Evolutionary conservation across 768 basidiomycete genomes (phyloP), one percentile per base, ranked within the genome.

Genomic region (Astraeus odoratus): DNA sequence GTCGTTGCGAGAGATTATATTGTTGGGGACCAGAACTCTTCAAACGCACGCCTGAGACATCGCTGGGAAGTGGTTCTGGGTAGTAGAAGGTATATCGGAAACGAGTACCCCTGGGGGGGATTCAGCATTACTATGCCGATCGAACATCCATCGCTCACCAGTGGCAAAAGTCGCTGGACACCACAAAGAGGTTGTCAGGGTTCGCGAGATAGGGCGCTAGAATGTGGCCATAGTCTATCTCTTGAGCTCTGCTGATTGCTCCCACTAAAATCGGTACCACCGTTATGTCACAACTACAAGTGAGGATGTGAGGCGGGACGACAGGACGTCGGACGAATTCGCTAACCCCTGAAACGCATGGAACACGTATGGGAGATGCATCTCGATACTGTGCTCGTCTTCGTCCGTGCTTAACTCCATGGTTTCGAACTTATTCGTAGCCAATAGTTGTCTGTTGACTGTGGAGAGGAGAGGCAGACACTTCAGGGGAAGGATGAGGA

Each of bases 161-260:
- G 63, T 99, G 96, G 59, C 96, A 98, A 61, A 99, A 99, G 64
- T 99, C 96, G 47, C 87, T 90, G 4, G 94, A 97, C 42, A 96
- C 76, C 35, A 98, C 82, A 56, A 83, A 92, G 49, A 98, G 73
- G 0, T 92, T 97, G 48, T 85, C 81, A 2, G 82, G 77, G 49
- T 80, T 69, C 3, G 76, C 73, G 42, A 97, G 75, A 64, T 88
- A 94, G 0, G 86, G 85, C 0, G 87, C 89, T 2, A 99, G 70
- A 8, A 93, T 64, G 3, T 65, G 57, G 5, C 93, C 92, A 55
- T 75, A 91, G 2, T 62, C 51, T 22, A 66, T 68, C 57, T 97
- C 89, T 24, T 70, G 68, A 3, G 71, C 64, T 37, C 75, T 67
- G 26, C 74, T 72, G 48, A 91, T 79, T 5, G 81, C 74, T 5